These are phyloP conservation scores for Suillus discolor DNA, from an alignment of 768 basidiomycete genomes.

Conservation along the genomic window DNA sequence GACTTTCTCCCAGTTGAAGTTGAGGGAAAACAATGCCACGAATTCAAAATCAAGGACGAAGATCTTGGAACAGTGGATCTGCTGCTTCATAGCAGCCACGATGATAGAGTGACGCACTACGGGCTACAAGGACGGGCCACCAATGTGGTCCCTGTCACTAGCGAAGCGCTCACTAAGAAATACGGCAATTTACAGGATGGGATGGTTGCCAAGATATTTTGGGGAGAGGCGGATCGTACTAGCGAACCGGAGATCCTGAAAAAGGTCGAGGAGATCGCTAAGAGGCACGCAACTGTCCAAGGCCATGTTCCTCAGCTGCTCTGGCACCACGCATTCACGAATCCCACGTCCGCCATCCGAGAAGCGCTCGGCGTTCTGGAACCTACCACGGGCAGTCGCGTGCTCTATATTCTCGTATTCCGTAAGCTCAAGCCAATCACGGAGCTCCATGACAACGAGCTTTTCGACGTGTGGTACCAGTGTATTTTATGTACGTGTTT, in stretches of 20 bases:
- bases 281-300: neutral
- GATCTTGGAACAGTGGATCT: neutral
- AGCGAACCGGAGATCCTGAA: neutral
- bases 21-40: neutral
- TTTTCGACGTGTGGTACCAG: neutral
- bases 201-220: neutral
- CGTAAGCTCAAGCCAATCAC: neutral
- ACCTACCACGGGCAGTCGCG: neutral
- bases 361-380: neutral
- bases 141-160: conserved; percentile 4
- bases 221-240: neutral
- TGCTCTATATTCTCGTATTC: neutral
- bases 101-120: neutral
- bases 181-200: neutral
- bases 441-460: neutral
- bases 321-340: neutral
- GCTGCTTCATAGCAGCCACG: neutral
- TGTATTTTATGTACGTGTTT: neutral
- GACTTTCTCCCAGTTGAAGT: neutral
- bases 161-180: neutral
- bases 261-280: neutral
- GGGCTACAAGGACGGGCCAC: neutral
- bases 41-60: neutral
- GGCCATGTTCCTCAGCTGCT: neutral
- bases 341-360: neutral